Conservation (phyloP, 495 filamentous ascomycete species). For the Talaromyces ruber region DNA sequence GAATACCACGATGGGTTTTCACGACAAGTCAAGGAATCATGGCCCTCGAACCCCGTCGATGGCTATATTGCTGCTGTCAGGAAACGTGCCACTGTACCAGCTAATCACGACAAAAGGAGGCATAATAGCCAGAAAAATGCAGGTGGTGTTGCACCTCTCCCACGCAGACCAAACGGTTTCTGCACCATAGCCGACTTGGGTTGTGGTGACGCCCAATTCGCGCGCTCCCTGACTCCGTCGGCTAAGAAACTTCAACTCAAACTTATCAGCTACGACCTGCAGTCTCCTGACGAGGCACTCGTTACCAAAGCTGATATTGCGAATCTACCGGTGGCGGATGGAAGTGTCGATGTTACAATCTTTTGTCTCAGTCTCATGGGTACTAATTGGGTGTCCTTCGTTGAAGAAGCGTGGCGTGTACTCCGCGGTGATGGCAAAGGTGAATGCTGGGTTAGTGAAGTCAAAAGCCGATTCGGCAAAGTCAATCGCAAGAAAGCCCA, state of each 20-base stretch:
- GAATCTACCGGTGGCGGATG: constrained; percentile 63
- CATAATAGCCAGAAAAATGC: constrained; percentile 17
- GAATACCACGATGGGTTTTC: constrained; percentile 96
- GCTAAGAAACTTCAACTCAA: constrained; percentile 57
- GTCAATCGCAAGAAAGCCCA: constrained; percentile 47
- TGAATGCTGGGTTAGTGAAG: constrained; percentile 94
- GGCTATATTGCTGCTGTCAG: constrained; percentile 64
- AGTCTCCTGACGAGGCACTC: constrained; percentile 47
- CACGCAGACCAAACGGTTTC: constrained; percentile 42
- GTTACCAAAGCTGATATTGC: constrained; percentile 86
- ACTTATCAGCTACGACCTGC: constrained; percentile 60
- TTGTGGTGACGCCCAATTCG: constrained; percentile 73
- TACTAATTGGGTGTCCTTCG: constrained; percentile 92
- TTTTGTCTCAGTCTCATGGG: constrained; percentile 98
- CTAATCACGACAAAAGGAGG: constrained; percentile 23
- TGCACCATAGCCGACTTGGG: constrained; percentile 82
- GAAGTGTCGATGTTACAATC: constrained; percentile 71
- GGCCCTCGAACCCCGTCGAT: constrained; percentile 93
- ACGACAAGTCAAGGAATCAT: constrained; percentile 77
- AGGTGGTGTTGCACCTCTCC: constrained; percentile 25
- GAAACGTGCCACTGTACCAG: constrained; percentile 36
- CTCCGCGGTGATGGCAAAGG: constrained; percentile 72
- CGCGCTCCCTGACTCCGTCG: constrained; percentile 45
- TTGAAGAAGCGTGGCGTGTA: constrained; percentile 89
- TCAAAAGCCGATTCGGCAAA: constrained; percentile 80